Evolutionary conservation across 805 yeast genomes (phyloP), one percentile per base, ranked within the genome.

Genomic region (Spathaspora passalidarum): DNA sequence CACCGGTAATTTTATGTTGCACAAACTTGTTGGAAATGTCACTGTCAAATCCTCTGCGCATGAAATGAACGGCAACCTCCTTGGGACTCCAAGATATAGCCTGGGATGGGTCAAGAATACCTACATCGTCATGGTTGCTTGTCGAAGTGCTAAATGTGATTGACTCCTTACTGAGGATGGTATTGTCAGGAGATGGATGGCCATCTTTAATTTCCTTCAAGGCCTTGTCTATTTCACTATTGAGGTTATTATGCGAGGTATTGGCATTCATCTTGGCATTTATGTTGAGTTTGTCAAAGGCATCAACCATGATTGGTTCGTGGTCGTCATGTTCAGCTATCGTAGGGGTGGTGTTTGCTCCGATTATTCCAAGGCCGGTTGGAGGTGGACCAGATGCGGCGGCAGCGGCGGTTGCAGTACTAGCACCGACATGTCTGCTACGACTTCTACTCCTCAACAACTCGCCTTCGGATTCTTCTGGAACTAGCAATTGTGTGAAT

Each of bases 1-100:
- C 70, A 22, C 99, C 99, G 1, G 91, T 84, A 48, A 94, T 89
- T 56, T 90, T 89, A 65, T 94, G 98, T 55, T 83, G 80, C 5
- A 84, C 81, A 63, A 94, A 94, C 57, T 86, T 82, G 1, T 86
- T 82, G 1, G 95, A 84, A n/a, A 86, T 79, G 20, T 76, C 79
- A 46, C 75, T 63, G 51, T 88, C 96, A 57, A 88, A 88, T 5
- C 94, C 94, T 32, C 82, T 65, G 21, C 73, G 73, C n/a, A 65
- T 51, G 57, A 94, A 88, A 63, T 88, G 88, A 5, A 83, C 76
- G 1, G 86, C 78, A 1, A 94, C 98, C 56, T 94, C 91, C 44
- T 81, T 80, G 0, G 98, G 94, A 0, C 88, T 70, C 99, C 99
- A 94, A 8, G 67, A 59, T 34, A 63, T 63, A 4, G 80, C 87